phyloP scores from a whole-genome alignment of 2,329 filamentous ascomycete genomes.

The Penicillium occitanis region DNA sequence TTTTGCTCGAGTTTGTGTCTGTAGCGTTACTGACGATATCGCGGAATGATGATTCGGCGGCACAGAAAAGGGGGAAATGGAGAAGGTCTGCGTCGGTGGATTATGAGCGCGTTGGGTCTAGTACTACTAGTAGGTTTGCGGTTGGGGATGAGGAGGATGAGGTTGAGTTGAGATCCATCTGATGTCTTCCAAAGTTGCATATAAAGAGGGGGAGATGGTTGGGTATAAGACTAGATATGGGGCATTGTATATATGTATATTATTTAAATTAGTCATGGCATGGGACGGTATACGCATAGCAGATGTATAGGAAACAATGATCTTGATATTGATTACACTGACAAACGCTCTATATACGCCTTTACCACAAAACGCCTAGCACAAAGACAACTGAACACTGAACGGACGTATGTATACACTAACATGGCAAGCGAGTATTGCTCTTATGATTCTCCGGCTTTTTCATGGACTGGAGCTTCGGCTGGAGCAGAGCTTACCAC shows the following conservation, averaged over 20 bases:
- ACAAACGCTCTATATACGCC: conserved; percentile 4
- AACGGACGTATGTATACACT: not conserved
- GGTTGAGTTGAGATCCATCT: conserved; percentile 12
- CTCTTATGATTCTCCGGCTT: not conserved
- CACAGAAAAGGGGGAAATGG: not conserved
- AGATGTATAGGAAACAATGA: not conserved
- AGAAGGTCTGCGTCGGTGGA: not conserved
- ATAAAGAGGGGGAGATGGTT: not conserved
- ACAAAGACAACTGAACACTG: not conserved
- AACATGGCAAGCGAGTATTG: not conserved
- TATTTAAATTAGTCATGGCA: not conserved
- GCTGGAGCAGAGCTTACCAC: not conserved
- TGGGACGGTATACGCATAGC: not conserved
- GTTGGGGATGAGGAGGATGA: conserved; percentile 9
- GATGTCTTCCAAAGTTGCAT: not conserved
- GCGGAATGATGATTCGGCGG: conserved; percentile 2
- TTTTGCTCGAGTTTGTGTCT: conserved; percentile 16
- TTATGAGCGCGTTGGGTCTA: conserved; percentile 4
- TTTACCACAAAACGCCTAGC: not conserved
- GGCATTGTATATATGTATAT: not conserved
- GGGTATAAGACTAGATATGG: not conserved
- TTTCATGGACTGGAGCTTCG: not conserved
- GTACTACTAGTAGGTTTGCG: not conserved
- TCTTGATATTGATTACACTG: not conserved
- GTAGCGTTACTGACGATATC: conserved; percentile 18